phyloP scores from a whole-genome alignment of 140 eudicot species.

The Flaveria floridana region DNA sequence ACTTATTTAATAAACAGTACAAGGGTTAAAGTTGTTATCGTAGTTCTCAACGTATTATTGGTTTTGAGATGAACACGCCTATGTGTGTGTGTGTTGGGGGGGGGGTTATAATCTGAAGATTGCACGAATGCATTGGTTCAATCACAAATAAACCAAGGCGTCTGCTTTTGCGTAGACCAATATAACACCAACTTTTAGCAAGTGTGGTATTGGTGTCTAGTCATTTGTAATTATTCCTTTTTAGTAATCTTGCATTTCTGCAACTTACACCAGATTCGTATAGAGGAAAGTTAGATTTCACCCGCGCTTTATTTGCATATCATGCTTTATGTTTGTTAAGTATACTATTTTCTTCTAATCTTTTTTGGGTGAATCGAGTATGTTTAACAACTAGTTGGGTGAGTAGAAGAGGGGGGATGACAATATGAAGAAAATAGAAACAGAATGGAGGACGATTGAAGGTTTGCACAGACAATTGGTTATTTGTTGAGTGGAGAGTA shows the following conservation, averaged over 20 bases:
- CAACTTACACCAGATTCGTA: not conserved
- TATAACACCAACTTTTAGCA: not conserved
- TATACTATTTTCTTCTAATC: not conserved
- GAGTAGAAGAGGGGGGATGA: conserved; percentile 22
- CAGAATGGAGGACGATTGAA: conserved; percentile 17
- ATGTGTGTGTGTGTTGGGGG: not conserved
- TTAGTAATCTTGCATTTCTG: not conserved
- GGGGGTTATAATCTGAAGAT: not conserved
- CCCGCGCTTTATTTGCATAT: conserved; percentile 8
- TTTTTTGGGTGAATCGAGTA: not conserved
- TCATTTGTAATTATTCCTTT: not conserved
- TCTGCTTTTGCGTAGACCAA: not conserved
- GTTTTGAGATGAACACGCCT: not conserved
- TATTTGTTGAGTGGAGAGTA: not conserved
- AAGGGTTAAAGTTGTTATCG: not conserved
- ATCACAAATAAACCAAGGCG: not conserved
- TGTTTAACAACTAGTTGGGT: conserved; percentile 17
- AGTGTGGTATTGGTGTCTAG: not conserved
- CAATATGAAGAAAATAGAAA: conserved; percentile 26
- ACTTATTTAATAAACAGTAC: not conserved
- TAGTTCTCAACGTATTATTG: not conserved
- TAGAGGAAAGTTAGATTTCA: not conserved
- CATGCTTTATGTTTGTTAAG: conserved; percentile 6
- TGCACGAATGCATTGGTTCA: not conserved
- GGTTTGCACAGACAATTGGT: conserved; percentile 21